phyloP scores from a whole-genome alignment of 208 protist genomes.

The Crithidia mellificae region DNA sequence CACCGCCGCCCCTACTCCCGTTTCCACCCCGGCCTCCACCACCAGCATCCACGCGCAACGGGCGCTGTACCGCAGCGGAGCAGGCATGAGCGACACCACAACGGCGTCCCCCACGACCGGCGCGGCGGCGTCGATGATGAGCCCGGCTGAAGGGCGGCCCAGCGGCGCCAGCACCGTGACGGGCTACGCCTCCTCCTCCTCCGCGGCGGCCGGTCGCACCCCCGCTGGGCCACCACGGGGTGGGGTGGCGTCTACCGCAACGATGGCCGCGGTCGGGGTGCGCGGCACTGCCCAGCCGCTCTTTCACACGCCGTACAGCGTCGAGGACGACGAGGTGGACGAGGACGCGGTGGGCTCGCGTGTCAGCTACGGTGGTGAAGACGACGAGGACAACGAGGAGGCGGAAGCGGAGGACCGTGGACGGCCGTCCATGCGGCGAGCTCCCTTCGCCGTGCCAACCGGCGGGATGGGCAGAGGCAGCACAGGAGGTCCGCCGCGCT shows the following conservation, averaged over 20 bases:
- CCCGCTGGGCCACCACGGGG: not conserved
- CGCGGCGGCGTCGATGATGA: too few relatives aligned
- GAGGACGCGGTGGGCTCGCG: not conserved
- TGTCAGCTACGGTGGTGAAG: too few relatives aligned
- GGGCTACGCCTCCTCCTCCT: conserved; percentile 4
- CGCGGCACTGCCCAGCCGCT: conserved; percentile 6
- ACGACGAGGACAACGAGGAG: too few relatives aligned
- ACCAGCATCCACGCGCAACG: conserved; percentile 8
- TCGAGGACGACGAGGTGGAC: not conserved
- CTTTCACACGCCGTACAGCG: not conserved
- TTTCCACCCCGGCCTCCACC: not conserved
- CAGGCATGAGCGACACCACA: not conserved
- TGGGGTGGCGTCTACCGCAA: not conserved
- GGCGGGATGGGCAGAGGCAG: too few relatives aligned
- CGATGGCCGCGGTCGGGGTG: not conserved
- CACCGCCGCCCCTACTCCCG: not conserved
- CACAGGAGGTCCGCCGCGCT: too few relatives aligned
- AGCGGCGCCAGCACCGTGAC: not conserved
- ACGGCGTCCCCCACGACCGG: too few relatives aligned
- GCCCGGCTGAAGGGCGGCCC: conserved; percentile 3
- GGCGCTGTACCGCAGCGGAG: conserved; percentile 13
- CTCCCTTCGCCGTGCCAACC: conserved; percentile 2
- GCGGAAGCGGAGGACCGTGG: conserved; percentile 7
- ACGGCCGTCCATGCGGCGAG: conserved; percentile 14
- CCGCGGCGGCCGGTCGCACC: too few relatives aligned